Percentiles rank a stretch among this genome's conserved stretches.
phyloP scores from a whole-genome alignment of 2,329 filamentous ascomycete species.

The Didymella segeticola region DNA sequence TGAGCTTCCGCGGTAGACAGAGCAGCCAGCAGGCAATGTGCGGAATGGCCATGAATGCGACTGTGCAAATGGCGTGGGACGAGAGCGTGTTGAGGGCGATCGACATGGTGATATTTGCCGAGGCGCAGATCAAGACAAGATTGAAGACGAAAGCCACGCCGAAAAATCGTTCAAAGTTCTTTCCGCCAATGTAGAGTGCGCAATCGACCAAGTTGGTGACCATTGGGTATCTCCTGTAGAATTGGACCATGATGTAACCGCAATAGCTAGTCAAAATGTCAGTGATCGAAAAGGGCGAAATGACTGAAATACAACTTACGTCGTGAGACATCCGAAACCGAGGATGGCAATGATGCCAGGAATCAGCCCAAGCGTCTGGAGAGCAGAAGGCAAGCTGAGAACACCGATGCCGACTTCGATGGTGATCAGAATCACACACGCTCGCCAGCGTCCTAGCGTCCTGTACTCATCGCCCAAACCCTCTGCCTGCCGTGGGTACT shows the following conservation, averaged over 20 bases:
- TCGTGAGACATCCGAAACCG: conserved; percentile 34
- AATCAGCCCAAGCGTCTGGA: conserved; percentile 38
- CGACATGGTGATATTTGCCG: conserved; percentile 44
- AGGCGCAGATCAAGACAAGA: conserved; percentile 37
- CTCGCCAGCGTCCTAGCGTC: conserved; percentile 37
- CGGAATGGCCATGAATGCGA: conserved; percentile 68
- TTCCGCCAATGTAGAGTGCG: conserved; percentile 35
- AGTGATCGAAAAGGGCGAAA: neutral
- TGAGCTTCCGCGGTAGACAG: conserved; percentile 67
- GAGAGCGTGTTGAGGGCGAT: conserved; percentile 72
- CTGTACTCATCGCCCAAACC: conserved; percentile 31
- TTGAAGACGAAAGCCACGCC: conserved; percentile 36
- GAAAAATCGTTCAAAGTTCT: conserved; percentile 36
- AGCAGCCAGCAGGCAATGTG: conserved; percentile 65
- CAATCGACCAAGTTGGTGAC: conserved; percentile 41
- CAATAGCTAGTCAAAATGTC: conserved; percentile 20
- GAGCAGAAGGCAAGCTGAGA: conserved; percentile 36
- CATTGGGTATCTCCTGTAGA: conserved; percentile 37
- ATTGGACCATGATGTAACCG: conserved; percentile 36
- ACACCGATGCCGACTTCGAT: conserved; percentile 42
- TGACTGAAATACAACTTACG: neutral
- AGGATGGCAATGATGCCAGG: conserved; percentile 42
- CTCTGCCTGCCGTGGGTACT: conserved; percentile 24
- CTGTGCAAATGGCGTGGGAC: conserved; percentile 66
- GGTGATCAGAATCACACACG: conserved; percentile 40